Evolutionary conservation across 1,139 yeast species (phyloP).

Genomic region (Spencermartinsiella ligniputridi): DNA sequence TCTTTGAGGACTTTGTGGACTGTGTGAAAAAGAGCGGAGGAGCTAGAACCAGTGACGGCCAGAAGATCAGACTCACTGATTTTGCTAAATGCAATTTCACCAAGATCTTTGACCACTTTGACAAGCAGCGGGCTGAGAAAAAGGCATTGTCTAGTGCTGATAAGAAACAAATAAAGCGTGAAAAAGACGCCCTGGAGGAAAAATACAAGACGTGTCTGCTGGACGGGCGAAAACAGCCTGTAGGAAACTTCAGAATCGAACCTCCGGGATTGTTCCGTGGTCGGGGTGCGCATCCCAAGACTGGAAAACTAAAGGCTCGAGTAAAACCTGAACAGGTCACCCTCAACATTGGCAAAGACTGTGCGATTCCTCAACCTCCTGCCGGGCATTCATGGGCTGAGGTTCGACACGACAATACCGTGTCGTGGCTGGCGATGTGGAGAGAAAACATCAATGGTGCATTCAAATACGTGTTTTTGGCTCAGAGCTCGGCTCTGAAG

Average conservation of each 20-base stretch:
- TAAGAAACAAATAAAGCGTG: constrained; percentile 66
- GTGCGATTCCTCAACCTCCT: constrained; percentile 76
- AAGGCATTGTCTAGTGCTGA: constrained; percentile 64
- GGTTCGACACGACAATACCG: constrained; percentile 80
- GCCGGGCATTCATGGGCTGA: constrained; percentile 90
- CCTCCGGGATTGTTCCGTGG: constrained; percentile 97
- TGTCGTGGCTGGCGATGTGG: constrained; percentile 98
- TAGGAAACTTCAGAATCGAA: constrained; percentile 90
- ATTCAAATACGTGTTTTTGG: constrained; percentile 83
- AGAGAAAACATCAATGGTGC: constrained; percentile 83
- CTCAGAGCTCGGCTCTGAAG: constrained; percentile 85
- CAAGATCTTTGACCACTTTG: constrained; percentile 69
- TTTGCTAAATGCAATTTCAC: constrained; percentile 76
- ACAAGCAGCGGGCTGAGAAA: constrained; percentile 65
- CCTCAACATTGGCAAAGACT: constrained; percentile 71
- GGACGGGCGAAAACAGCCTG: constrained; percentile 86
- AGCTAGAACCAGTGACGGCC: constrained; percentile 36
- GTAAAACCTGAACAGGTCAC: constrained; percentile 88
- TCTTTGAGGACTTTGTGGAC: constrained; percentile 68
- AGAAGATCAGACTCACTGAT: constrained; percentile 45
- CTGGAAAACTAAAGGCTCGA: constrained; percentile 69
- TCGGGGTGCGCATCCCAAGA: constrained; percentile 95
- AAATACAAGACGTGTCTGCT: constrained; percentile 73
- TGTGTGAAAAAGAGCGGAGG: constrained; percentile 72
- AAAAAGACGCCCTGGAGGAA: constrained; percentile 72